phyloP scores from a whole-genome alignment of 2,329 filamentous ascomycete species.

The Alternaria ventricosa region DNA sequence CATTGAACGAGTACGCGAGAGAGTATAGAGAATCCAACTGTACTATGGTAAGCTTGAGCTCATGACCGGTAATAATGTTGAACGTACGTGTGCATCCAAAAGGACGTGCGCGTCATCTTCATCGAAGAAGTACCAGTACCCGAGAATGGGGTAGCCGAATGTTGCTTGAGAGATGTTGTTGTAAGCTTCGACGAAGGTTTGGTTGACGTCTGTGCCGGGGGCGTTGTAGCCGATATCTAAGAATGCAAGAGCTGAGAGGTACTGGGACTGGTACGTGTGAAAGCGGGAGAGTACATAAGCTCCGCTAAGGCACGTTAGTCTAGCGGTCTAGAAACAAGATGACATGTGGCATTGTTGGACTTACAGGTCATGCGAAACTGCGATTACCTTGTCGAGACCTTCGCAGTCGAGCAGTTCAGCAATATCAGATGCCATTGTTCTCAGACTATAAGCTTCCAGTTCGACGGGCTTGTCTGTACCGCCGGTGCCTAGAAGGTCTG shows the following conservation, averaged over 20 bases:
- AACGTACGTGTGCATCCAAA: background rate
- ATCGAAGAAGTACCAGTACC: background rate
- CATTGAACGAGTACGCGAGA: background rate
- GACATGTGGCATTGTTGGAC: background rate
- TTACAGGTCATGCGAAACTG: background rate
- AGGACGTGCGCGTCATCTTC: background rate
- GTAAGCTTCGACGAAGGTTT: background rate
- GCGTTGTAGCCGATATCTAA: background rate
- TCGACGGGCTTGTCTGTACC: background rate
- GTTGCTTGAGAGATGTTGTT: background rate
- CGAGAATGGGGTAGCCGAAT: background rate
- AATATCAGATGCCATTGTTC: background rate
- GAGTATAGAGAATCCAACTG: background rate
- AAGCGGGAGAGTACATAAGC: background rate
- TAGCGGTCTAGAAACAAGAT: background rate
- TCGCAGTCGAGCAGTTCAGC: background rate
- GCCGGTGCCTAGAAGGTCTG: background rate
- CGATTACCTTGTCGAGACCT: background rate
- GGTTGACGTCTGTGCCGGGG: background rate
- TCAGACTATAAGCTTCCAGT: background rate
- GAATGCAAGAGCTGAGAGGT: background rate
- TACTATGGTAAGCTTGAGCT: background rate
- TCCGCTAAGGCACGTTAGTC: background rate
- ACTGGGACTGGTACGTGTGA: background rate
- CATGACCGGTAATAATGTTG: background rate